Conservation (phyloP, 257 asterid genomes). For the Coffea eugenioides region DNA sequence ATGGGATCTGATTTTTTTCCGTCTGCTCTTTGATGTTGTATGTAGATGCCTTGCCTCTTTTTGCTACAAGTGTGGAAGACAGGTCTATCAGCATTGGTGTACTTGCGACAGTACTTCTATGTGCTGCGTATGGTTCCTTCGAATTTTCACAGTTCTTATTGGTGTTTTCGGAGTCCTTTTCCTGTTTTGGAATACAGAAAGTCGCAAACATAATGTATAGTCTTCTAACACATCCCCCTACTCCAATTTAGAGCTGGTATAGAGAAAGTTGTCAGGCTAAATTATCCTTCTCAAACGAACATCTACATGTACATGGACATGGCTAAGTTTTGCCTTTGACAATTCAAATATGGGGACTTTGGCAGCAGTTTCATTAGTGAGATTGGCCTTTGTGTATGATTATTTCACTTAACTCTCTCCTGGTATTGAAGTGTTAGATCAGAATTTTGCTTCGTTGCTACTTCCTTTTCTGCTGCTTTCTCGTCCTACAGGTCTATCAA, state of each 20-base stretch:
- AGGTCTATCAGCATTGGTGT: constrained; percentile 54
- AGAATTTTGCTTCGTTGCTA: background rate
- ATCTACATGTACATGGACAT: background rate
- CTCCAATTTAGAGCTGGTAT: background rate
- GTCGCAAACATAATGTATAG: background rate
- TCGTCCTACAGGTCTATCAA: background rate
- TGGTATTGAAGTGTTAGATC: background rate
- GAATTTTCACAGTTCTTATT: constrained; percentile 18
- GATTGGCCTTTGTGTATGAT: background rate
- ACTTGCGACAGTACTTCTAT: constrained; percentile 33
- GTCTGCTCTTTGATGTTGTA: background rate
- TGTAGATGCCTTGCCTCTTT: constrained; percentile 62
- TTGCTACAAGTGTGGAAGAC: constrained; percentile 79
- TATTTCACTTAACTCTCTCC: background rate
- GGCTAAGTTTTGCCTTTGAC: background rate
- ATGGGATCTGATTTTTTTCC: constrained; percentile 5
- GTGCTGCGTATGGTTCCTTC: constrained; percentile 36
- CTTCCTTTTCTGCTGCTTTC: background rate
- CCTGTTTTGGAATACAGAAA: background rate
- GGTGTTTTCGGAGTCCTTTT: constrained; percentile 23
- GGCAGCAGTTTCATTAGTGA: background rate
- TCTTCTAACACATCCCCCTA: background rate
- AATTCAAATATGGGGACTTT: background rate
- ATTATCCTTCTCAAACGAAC: background rate
- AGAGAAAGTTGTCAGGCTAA: background rate